Evolutionary conservation across 805 yeast species (phyloP), one percentile per base, ranked within the genome.

Genomic region (Ogataea minuta): DNA sequence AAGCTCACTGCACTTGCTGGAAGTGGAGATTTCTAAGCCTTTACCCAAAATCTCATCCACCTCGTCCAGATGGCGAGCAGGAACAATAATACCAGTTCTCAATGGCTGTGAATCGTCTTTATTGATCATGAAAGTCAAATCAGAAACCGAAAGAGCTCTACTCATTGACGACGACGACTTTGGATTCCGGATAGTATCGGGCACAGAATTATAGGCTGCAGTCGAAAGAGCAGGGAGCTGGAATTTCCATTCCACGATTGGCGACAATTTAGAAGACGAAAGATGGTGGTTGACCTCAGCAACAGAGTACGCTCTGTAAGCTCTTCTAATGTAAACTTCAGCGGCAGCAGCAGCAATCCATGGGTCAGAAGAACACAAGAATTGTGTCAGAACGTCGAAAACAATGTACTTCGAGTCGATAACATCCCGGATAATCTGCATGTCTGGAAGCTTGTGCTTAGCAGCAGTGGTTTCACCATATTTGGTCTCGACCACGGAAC

Each of bases 351-450:
- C 77, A 3, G 91, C 84, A 45, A 93, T 91, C 74, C 87, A 86
- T 33, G 84, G 85, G 57, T 95, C 97, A 9, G 74, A 57, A 53
- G 87, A 84, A 39, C 76, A 78, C 67, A 93, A 78, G 68, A 93
- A 93, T 67, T 88, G 97, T 31, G 95, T 76, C 62, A 93, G 76
- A 26, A 95, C 98, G 61, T 93, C 99, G 62, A 91, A 93, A 13
- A 93, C 97, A 44, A 91, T 87, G 68, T 87, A 95, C 62, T 86
- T 90, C 35, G 98, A 90, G 60, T 93, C 99, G 52, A 93, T 90
- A 41, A 93, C 93, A 64, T 93, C 98, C 49, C 83, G 79, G 52
- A 93, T 76, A 43, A 86, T 72, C 26, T 81, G 81, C 57, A 84
- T 67, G 57, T 83, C 85, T 23, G 99, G 99, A 47, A 79, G 76